Evolutionary conservation across 2,329 filamentous ascomycete species (phyloP).

Genomic region (Hirsutella rhossiliensis): DNA sequence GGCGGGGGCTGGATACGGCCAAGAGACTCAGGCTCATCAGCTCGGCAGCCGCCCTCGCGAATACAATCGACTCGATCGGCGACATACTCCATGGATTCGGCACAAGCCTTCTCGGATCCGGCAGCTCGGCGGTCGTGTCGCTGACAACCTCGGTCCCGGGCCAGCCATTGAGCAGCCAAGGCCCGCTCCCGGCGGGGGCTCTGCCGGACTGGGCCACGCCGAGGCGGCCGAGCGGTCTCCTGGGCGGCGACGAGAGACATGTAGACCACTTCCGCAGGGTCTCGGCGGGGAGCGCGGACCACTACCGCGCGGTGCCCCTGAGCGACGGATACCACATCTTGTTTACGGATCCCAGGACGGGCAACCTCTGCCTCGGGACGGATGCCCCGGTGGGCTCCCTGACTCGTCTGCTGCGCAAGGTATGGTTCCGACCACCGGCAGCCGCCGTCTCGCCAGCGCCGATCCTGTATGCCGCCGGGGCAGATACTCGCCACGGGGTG

Average conservation of each 20-base stretch:
- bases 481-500: constrained; percentile 44
- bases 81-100: constrained; percentile 11
- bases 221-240: background rate
- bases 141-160: background rate
- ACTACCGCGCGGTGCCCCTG: constrained; percentile 51
- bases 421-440: constrained; percentile 33
- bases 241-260: background rate
- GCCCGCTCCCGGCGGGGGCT: too few relatives aligned
- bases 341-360: constrained; percentile 48
- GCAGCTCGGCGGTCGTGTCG: constrained; percentile 9
- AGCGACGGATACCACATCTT: constrained; percentile 54
- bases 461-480: constrained; percentile 40
- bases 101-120: constrained; percentile 9
- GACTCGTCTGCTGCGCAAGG: constrained; percentile 43
- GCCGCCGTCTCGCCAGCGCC: constrained; percentile 24
- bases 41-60: constrained; percentile 33
- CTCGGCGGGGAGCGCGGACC: constrained; percentile 37
- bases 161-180: background rate
- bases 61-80: constrained; percentile 8
- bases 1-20: constrained; percentile 32
- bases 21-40: constrained; percentile 51
- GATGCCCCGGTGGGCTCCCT: constrained; percentile 42
- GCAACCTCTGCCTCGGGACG: constrained; percentile 45
- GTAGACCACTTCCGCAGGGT: constrained; percentile 12
- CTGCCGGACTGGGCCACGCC: too few relatives aligned